phyloP scores from a whole-genome alignment of 2,329 filamentous ascomycete genomes.

The Nigrospora oryzae region DNA sequence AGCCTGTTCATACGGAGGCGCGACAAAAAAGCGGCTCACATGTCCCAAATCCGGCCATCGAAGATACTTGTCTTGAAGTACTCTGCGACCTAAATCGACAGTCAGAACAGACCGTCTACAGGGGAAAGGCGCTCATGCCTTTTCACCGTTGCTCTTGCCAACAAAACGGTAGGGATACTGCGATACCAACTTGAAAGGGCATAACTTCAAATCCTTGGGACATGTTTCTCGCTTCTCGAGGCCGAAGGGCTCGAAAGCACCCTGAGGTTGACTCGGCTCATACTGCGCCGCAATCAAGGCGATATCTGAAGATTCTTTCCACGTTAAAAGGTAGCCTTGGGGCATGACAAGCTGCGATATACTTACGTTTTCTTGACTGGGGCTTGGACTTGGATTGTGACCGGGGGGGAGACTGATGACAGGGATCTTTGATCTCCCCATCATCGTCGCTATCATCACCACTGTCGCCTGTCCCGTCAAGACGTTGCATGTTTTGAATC shows the following conservation, averaged over 20 bases:
- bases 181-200: constrained; percentile 42
- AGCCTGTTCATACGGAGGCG: background rate
- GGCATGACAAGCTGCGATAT: too few species aligned
- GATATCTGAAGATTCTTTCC: background rate
- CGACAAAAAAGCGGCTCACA: constrained; percentile 46
- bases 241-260: constrained; percentile 3
- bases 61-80: constrained; percentile 53
- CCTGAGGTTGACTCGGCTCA: background rate
- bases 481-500: too few species aligned
- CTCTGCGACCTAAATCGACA: constrained; percentile 23
- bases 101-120: background rate
- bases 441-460: too few species aligned
- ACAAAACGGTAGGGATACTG: constrained; percentile 54
- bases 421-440: too few species aligned
- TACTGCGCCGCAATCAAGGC: background rate
- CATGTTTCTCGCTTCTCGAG: constrained; percentile 18
- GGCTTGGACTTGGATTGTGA: too few species aligned
- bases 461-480: too few species aligned
- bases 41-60: constrained; percentile 59
- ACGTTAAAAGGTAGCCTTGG: too few species aligned
- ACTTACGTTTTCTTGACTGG: too few species aligned
- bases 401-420: too few species aligned
- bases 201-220: constrained; percentile 24
- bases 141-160: constrained; percentile 40
- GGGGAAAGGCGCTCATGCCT: constrained; percentile 23